Evolutionary conservation across 2,329 filamentous ascomycete genomes (phyloP), one percentile per base, ranked within the genome.

Genomic region (Penicillium sp.): DNA sequence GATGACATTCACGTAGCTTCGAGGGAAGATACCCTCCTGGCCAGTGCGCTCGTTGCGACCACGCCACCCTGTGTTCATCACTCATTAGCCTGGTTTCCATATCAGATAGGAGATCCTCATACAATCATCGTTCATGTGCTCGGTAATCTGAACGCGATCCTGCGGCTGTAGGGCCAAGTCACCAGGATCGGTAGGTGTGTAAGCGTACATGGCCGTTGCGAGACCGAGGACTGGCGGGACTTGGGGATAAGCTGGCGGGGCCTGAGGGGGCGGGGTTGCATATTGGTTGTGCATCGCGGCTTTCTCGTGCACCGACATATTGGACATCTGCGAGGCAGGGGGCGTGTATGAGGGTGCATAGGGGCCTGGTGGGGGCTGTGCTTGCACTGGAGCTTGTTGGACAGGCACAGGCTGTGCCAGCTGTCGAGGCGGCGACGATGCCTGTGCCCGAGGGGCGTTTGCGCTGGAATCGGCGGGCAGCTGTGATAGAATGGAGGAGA

Each of bases 101-200:
- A 50, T 19, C 29, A 16, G 4, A 19, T 19, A 10, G 9, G 42
- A 23, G 23, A 26, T 48, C 30, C 34, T 66, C 76, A 39, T 75
- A 78, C 93, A 97, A 75, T 97, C 92, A 59, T 87, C 85, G 75
- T 97, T 97, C 88, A 96, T 94, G 78, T 96, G 92, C 76, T 96
- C 90, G 61, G 85, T 84, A 19, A 97, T 89, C 55, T 84, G 82
- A 63, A 97, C 81, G 60, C 81, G 80, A 76, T 97, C 93, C 69
- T 92, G 88, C 58, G 88, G 86, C 69, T 90, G 84, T 56, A 97
- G 84, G 2, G 84, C 84, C 59, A 96, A 80, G 71, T 97, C 93
- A 56, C 91, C 90, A 4, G 86, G 82, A 70, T 96, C 92, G 38
- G 87, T 81, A 8, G 87, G 89, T 32, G 81, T 82, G 78, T 97